phyloP scores from a whole-genome alignment of 495 filamentous ascomycete species.

The Hypoxylon crocopeplum region DNA sequence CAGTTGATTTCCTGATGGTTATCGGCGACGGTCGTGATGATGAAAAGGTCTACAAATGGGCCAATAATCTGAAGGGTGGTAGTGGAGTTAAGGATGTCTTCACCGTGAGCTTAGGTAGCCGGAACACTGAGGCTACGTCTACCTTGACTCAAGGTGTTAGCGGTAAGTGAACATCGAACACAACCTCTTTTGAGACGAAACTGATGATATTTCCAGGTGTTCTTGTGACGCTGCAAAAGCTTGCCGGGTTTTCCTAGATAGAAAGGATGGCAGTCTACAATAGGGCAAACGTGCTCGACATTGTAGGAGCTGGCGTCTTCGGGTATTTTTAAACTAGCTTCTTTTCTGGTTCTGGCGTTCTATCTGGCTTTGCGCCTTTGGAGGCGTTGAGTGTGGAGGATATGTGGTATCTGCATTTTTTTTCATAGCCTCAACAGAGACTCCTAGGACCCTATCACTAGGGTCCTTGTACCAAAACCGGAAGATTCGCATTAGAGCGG shows the following conservation, averaged over 20 bases:
- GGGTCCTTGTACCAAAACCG: constrained; percentile 14
- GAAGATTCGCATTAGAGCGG: constrained; percentile 31
- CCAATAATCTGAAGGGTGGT: constrained; percentile 69
- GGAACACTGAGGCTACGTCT: constrained; percentile 85
- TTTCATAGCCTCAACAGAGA: constrained; percentile 31
- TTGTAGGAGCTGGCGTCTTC: constrained; percentile 6
- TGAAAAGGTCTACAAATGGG: constrained; percentile 92
- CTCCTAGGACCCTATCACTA: constrained; percentile 8
- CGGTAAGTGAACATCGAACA: constrained; percentile 59
- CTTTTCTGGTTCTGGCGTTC: constrained; percentile 15
- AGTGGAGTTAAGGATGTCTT: constrained; percentile 69
- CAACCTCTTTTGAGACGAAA: constrained; percentile 5
- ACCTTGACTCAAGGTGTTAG: constrained; percentile 90
- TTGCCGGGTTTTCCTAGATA: constrained; percentile 43
- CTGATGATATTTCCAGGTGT: constrained; percentile 46
- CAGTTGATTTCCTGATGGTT: constrained; percentile 82
- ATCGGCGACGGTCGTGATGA: constrained; percentile 90
- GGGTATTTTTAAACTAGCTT: neutral
- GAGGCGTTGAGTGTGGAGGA: constrained; percentile 9
- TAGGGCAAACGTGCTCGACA: constrained; percentile 3
- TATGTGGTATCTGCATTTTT: constrained; percentile 25
- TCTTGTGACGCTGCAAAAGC: constrained; percentile 55
- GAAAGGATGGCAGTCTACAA: constrained; percentile 11
- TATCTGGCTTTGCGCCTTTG: neutral
- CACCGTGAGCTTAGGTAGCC: constrained; percentile 81